These are phyloP conservation scores for Lecanosticta acicola DNA, from an alignment of 2,329 filamentous ascomycete species.

Conservation along the genomic window DNA sequence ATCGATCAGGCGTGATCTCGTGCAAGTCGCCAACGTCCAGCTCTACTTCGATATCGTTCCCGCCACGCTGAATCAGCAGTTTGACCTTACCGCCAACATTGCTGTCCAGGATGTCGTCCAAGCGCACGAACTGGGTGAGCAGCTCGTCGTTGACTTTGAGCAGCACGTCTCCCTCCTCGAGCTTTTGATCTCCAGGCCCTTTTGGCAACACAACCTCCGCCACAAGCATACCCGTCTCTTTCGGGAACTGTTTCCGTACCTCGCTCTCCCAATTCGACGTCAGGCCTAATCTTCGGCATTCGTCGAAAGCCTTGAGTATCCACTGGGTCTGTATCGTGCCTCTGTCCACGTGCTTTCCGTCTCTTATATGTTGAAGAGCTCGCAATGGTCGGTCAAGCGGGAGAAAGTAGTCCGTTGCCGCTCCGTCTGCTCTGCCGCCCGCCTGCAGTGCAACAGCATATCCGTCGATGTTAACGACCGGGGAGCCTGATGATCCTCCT, in stretches of 20 bases:
- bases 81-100: conserved; percentile 74
- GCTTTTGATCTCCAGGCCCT: conserved; percentile 77
- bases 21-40: conserved; percentile 85
- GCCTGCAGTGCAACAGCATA: conserved; percentile 89
- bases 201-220: conserved; percentile 91
- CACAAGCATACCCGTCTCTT: conserved; percentile 94
- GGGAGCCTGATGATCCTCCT: conserved; percentile 95
- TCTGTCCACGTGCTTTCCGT: conserved; percentile 68
- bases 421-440: conserved; percentile 86
- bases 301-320: conserved; percentile 94
- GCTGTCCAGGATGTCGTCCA: conserved; percentile 88
- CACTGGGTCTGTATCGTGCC: conserved; percentile 99
- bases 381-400: conserved; percentile 85
- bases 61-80: conserved; percentile 80
- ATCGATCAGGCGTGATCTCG: conserved; percentile 89
- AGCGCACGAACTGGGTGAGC: conserved; percentile 82
- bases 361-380: conserved; percentile 78
- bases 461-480: conserved; percentile 92
- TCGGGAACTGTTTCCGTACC: conserved; percentile 75
- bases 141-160: conserved; percentile 91
- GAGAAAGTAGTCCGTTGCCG: conserved; percentile 95
- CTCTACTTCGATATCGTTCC: conserved; percentile 78
- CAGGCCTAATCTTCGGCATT: conserved; percentile 83
- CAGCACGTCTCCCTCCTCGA: conserved; percentile 91
- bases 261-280: conserved; percentile 80